Conservation (phyloP, 306 rosid species). For the Prunus fruticosa region DNA sequence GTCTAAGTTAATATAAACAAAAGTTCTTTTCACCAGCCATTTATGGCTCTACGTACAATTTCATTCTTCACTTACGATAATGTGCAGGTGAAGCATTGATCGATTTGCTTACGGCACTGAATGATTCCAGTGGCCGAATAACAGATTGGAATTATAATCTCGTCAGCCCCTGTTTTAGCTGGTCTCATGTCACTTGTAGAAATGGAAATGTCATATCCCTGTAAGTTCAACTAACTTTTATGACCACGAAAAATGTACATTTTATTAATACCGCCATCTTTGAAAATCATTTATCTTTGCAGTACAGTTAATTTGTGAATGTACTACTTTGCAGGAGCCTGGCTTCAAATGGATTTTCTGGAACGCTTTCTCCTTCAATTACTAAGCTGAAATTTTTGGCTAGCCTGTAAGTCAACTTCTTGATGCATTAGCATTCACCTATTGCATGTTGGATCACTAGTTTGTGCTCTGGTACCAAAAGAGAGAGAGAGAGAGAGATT, state of each 20-base stretch:
- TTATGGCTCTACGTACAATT: not conserved
- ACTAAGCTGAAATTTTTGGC: slow-evolving; percentile 64
- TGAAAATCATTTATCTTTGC: not conserved
- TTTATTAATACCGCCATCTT: slow-evolving; percentile 1
- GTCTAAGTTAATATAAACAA: not conserved
- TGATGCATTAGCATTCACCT: not conserved
- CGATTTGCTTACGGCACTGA: slow-evolving; percentile 54
- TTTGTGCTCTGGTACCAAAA: not conserved
- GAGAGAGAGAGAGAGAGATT: not conserved
- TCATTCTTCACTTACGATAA: slow-evolving; percentile 11
- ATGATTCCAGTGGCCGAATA: slow-evolving; percentile 60
- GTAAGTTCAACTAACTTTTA: slow-evolving; percentile 48
- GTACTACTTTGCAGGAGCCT: slow-evolving; percentile 59
- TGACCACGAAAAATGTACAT: not conserved
- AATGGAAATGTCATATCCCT: slow-evolving; percentile 71
- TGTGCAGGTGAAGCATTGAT: slow-evolving; percentile 73
- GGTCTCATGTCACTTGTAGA: slow-evolving; percentile 79
- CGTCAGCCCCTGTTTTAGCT: slow-evolving; percentile 88
- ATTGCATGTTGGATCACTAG: not conserved
- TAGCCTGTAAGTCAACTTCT: slow-evolving; percentile 62
- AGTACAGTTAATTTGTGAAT: slow-evolving; percentile 26
- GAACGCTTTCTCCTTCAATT: slow-evolving; percentile 78
- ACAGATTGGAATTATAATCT: slow-evolving; percentile 62
- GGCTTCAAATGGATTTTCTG: slow-evolving; percentile 71
- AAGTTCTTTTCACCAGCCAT: not conserved